Evolutionary conservation across 352 stramenopile genomes (phyloP), one percentile per base, ranked within the genome.

Genomic region (Pythium dissimile): DNA sequence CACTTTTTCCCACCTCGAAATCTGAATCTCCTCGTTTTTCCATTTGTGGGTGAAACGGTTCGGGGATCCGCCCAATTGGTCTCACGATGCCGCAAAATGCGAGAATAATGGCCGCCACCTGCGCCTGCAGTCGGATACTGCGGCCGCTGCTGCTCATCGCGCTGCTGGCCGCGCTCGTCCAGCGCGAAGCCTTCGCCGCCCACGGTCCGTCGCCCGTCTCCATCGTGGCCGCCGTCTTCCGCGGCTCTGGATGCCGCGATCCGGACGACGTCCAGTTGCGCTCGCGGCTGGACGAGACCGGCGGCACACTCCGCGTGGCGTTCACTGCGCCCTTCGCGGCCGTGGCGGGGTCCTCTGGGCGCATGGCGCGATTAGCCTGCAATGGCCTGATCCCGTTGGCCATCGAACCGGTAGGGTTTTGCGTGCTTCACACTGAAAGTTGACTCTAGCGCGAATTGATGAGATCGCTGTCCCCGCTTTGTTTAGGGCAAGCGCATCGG

Each of bases 401-500:
- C 15, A 53, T 66, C 18, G 42, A 55, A 10, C 7, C 32, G 42
- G 59, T 66, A 26, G 1, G 59, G 3, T 23, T n/a, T n/a, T n/a
- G n/a, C n/a, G n/a, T n/a, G n/a, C n/a, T n/a, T n/a, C n/a, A n/a
- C n/a, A n/a, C n/a, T n/a, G n/a, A n/a, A n/a, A n/a, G n/a, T n/a
- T n/a, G n/a, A n/a, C n/a, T n/a, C n/a, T n/a, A n/a, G n/a, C n/a
- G n/a, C n/a, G n/a, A n/a, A n/a, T n/a, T n/a, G n/a, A n/a, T n/a
- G n/a, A n/a, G n/a, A n/a, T n/a, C n/a, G n/a, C n/a, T n/a, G n/a
- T n/a, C n/a, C n/a, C n/a, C n/a, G 5, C 27, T 23, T 21, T 24
- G 13, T 52, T 5, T 30, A 64, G 57, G 57, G 49, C 30, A 64
- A 64, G 21, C 37, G 47, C 23, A 58, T 72, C 26, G 67, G 67